Conservation (phyloP, 129 eudicot genomes). For the Dittrichia graveolens region DNA sequence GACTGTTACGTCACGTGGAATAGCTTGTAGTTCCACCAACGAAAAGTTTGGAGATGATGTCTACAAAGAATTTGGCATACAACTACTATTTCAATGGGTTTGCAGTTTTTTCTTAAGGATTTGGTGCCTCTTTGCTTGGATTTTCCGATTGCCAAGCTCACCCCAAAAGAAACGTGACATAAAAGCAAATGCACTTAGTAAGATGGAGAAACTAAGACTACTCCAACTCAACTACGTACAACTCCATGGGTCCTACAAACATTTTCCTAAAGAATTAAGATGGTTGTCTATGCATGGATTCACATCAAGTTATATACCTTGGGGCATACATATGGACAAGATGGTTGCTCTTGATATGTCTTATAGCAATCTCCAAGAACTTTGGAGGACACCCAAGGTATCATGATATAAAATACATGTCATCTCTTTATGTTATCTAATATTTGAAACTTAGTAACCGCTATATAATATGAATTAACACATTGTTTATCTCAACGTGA, state of each 20-base stretch:
- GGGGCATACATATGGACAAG: slow-evolving; percentile 19
- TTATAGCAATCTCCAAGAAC: slow-evolving; percentile 7
- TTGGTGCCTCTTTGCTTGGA: not conserved
- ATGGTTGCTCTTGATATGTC: slow-evolving; percentile 27
- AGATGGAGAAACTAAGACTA: slow-evolving; percentile 26
- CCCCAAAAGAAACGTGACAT: not conserved
- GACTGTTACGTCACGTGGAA: not conserved
- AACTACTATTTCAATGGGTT: not conserved
- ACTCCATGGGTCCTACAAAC: slow-evolving; percentile 19
- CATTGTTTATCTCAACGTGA: not conserved
- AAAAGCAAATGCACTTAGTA: slow-evolving; percentile 15
- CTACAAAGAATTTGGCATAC: not conserved
- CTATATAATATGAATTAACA: too few relatives aligned
- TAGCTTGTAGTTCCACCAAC: too few relatives aligned
- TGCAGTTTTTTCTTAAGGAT: too few relatives aligned
- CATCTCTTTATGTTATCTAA: not conserved
- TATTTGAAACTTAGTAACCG: too few relatives aligned
- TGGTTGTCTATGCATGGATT: slow-evolving; percentile 43
- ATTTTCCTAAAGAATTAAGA: slow-evolving; percentile 33
- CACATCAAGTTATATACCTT: slow-evolving; percentile 25
- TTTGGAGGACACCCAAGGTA: slow-evolving; percentile 24
- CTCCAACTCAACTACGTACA: slow-evolving; percentile 31
- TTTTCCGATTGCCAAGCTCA: not conserved
- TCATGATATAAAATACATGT: not conserved
- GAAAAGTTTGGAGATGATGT: too few relatives aligned